Evolutionary conservation across 495 filamentous ascomycete genomes (phyloP).

Genomic region (Annulohypoxylon moriforme): DNA sequence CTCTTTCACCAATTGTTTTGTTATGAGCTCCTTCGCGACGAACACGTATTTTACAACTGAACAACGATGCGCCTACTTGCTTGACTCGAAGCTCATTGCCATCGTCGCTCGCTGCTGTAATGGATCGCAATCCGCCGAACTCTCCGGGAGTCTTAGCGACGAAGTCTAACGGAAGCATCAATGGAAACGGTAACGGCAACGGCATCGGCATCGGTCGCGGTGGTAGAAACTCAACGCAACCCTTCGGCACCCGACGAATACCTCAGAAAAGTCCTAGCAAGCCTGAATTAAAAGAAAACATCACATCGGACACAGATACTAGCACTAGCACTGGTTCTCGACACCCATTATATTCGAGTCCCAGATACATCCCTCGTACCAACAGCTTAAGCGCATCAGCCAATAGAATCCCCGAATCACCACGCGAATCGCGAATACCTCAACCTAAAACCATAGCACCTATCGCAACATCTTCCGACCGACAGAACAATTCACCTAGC

Average conservation of each 20-base stretch:
- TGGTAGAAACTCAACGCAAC: constrained; percentile 36
- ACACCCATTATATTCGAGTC: constrained; percentile 30
- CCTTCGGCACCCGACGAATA: constrained; percentile 29
- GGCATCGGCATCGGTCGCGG: constrained; percentile 8
- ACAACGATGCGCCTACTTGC: constrained; percentile 30
- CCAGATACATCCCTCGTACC: constrained; percentile 32
- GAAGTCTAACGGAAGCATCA: constrained; percentile 40
- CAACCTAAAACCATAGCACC: constrained; percentile 42
- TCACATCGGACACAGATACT: constrained; percentile 37
- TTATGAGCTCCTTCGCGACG: constrained; percentile 31
- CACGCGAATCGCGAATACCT: constrained; percentile 55
- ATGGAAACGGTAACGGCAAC: constrained; percentile 19
- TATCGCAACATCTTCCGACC: constrained; percentile 12
- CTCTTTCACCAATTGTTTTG: constrained; percentile 16
- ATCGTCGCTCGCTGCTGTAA: constrained; percentile 31
- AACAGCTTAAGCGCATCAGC: constrained; percentile 32
- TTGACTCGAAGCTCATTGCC: constrained; percentile 21
- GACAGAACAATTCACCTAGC: background rate
- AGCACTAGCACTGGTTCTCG: constrained; percentile 29
- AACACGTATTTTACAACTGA: constrained; percentile 17
- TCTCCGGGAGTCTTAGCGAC: constrained; percentile 35
- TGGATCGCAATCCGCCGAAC: constrained; percentile 43
- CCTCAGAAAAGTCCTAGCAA: constrained; percentile 21
- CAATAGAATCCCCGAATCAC: constrained; percentile 37
- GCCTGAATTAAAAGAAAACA: constrained; percentile 42